Percentiles rank a stretch among this genome's conserved stretches.
These are phyloP conservation scores for Oryza glumipatula DNA, from an alignment of 176 grass and related monocot species.

Conservation along the genomic window DNA sequence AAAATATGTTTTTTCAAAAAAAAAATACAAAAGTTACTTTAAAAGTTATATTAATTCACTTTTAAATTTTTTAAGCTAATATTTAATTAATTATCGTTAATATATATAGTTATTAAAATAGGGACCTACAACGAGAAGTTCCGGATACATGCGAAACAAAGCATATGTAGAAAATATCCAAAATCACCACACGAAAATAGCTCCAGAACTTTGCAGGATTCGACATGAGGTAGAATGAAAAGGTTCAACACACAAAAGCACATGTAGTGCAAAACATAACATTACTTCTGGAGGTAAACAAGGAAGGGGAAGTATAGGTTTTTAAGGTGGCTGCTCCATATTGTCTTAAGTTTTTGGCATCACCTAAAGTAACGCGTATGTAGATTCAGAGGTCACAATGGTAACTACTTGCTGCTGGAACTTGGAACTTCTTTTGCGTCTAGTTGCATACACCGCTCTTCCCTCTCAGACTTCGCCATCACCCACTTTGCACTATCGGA, in stretches of 20 bases:
- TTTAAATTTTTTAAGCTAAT: too few relatives aligned
- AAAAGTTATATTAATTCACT: too few relatives aligned
- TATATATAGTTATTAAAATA: too few relatives aligned
- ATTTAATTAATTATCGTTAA: too few relatives aligned
- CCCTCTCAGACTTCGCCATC: conserved; percentile 1
- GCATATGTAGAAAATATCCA: not conserved
- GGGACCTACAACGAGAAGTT: too few relatives aligned
- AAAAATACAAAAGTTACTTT: too few relatives aligned
- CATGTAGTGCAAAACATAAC: not conserved
- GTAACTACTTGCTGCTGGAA: not conserved
- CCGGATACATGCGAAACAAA: too few relatives aligned
- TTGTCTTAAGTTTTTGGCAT: not conserved
- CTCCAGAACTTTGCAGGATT: not conserved
- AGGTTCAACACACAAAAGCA: not conserved
- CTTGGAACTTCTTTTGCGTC: not conserved
- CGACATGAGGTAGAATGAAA: not conserved
- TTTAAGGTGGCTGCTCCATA: not conserved
- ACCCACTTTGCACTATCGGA: conserved; percentile 26
- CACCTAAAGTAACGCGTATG: not conserved
- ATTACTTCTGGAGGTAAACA: not conserved
- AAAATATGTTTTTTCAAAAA: too few relatives aligned
- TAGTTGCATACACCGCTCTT: not conserved
- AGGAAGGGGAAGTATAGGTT: too few relatives aligned
- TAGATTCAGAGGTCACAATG: not conserved
- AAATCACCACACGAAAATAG: not conserved